These are phyloP conservation scores for Thuja plicata DNA, from an alignment of 83 land plant species.

Conservation along the genomic window DNA sequence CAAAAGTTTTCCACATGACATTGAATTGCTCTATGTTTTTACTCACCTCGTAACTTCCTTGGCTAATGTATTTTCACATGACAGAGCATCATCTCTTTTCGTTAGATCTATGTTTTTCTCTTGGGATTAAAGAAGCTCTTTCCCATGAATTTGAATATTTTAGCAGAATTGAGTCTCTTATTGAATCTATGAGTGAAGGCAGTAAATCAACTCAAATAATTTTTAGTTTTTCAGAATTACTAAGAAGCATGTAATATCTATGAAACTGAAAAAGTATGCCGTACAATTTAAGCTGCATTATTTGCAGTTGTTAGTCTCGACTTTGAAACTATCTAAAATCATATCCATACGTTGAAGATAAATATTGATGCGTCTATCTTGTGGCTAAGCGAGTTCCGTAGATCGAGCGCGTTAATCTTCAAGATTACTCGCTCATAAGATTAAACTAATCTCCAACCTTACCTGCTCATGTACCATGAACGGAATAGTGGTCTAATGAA, in stretches of 20 bases:
- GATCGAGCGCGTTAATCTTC: background rate
- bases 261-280: background rate
- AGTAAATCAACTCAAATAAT: background rate
- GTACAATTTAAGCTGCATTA: background rate
- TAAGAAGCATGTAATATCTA: background rate
- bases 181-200: background rate
- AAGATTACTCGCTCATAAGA: background rate
- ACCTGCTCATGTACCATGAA: background rate
- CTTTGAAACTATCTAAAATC: background rate
- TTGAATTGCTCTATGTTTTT: background rate
- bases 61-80: no score
- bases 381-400: background rate
- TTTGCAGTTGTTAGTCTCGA: background rate
- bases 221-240: background rate
- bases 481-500: no score
- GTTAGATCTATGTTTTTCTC: background rate
- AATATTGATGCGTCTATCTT: background rate
- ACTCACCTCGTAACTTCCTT: background rate
- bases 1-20: background rate
- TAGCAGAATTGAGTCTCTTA: background rate
- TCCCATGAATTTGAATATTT: background rate
- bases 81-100: background rate
- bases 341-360: background rate
- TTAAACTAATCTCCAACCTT: no score
- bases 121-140: background rate